These are phyloP conservation scores for Umbelopsis sp. DNA, from an alignment of 192 early-diverging fungal genomes.

Conservation along the genomic window DNA sequence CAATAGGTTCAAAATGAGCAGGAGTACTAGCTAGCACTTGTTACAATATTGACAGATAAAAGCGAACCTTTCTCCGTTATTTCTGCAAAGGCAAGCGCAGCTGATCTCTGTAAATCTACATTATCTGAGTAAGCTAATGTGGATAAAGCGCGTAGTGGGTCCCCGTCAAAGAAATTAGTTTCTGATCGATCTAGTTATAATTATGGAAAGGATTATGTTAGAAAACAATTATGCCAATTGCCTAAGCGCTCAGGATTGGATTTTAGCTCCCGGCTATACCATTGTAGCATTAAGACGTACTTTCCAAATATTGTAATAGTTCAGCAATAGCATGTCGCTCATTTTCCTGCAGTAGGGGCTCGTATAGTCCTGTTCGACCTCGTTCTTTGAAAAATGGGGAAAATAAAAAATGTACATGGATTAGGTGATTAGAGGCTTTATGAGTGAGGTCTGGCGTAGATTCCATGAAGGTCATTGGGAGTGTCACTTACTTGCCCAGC, in stretches of 20 bases:
- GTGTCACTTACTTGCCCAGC: constrained; percentile 21
- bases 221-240: no score
- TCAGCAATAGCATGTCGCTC: constrained; percentile 72
- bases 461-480: not conserved
- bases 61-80: constrained; percentile 78
- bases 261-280: not conserved
- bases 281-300: constrained; percentile 43
- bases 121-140: constrained; percentile 85
- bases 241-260: no score
- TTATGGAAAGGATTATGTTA: not conserved
- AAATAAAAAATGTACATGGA: constrained; percentile 1
- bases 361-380: constrained; percentile 55
- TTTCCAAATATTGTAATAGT: constrained; percentile 65
- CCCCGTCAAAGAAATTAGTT: constrained; percentile 83
- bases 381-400: constrained; percentile 33
- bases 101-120: constrained; percentile 83
- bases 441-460: not conserved
- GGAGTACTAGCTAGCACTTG: not conserved
- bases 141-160: constrained; percentile 77
- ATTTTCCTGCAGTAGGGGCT: constrained; percentile 66
- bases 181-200: constrained; percentile 73
- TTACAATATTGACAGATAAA: not conserved
- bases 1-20: not conserved
- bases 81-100: constrained; percentile 86
- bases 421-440: not conserved